Conservation (phyloP, 2,329 filamentous ascomycete species). For the Ilyonectria sp. region DNA sequence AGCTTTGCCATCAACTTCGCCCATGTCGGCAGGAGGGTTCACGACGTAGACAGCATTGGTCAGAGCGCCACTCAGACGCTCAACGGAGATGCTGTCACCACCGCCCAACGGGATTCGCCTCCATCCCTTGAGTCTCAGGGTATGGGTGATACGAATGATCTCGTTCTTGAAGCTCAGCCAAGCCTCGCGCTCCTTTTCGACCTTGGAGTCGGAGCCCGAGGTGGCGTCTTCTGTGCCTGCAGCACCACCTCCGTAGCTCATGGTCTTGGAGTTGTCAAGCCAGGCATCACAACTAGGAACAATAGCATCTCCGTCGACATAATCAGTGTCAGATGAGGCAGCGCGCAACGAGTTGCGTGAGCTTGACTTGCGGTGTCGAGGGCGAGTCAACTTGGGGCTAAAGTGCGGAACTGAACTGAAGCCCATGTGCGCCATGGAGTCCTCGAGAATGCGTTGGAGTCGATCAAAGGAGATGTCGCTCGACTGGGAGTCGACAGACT, state of each 20-base stretch:
- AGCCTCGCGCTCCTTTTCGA: conserved; percentile 79
- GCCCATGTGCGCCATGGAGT: conserved; percentile 71
- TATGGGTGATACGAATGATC: conserved; percentile 90
- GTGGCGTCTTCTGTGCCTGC: conserved; percentile 58
- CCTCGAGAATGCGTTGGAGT: conserved; percentile 84
- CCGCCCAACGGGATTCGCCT: conserved; percentile 82
- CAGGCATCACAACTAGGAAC: conserved; percentile 88
- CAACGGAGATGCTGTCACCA: conserved; percentile 78
- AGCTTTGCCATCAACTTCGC: conserved; percentile 58
- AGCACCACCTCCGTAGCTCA: conserved; percentile 76
- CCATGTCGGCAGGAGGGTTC: conserved; percentile 79
- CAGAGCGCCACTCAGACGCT: conserved; percentile 88
- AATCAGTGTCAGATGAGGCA: conserved; percentile 88
- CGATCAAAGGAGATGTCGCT: conserved; percentile 83
- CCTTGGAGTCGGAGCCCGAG: conserved; percentile 55
- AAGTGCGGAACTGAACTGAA: conserved; percentile 62
- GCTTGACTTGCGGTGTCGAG: conserved; percentile 54
- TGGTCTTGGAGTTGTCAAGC: conserved; percentile 91
- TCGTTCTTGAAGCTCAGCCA: conserved; percentile 94
- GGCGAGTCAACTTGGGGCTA: conserved; percentile 59
- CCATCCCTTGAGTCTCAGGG: conserved; percentile 92
- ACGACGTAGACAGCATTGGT: conserved; percentile 98
- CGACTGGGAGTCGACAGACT: conserved; percentile 76
- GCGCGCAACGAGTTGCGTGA: conserved; percentile 59
- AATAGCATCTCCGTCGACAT: conserved; percentile 83